Evolutionary conservation across 2,329 filamentous ascomycete species (phyloP).

Genomic region (Alternaria sp.): DNA sequence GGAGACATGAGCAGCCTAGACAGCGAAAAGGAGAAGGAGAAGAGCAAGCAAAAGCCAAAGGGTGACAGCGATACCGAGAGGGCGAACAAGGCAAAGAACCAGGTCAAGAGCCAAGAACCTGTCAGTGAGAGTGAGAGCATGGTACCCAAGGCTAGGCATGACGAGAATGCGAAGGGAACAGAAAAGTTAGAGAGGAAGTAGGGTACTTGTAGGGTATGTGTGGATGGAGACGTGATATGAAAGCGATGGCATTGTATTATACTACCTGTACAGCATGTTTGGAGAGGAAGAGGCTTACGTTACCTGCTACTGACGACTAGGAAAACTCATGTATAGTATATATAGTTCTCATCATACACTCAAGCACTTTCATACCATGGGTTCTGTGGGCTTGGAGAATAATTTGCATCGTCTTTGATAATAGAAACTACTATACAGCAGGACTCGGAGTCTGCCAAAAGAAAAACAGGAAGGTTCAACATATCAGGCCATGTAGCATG

Average conservation of each 20-base stretch:
- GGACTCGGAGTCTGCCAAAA: neutral
- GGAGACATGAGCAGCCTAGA: slow-evolving; percentile 16
- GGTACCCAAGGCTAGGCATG: slow-evolving; percentile 61
- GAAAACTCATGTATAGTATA: slow-evolving; percentile 2
- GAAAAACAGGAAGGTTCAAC: neutral
- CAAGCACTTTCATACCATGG: neutral
- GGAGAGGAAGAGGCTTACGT: neutral
- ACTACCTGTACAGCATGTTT: slow-evolving; percentile 10
- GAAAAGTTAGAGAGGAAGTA: slow-evolving; percentile 8
- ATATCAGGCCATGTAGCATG: slow-evolving; percentile 3
- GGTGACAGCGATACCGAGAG: neutral
- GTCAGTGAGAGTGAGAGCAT: slow-evolving; percentile 54
- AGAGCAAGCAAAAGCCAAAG: slow-evolving; percentile 17
- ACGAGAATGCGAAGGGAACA: slow-evolving; percentile 43
- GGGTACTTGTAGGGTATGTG: neutral
- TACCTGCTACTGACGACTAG: neutral
- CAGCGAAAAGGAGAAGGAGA: slow-evolving; percentile 16
- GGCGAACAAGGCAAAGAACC: slow-evolving; percentile 4
- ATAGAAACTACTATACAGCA: slow-evolving; percentile 7
- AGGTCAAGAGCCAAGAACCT: slow-evolving; percentile 14
- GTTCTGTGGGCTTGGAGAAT: neutral
- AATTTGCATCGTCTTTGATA: neutral
- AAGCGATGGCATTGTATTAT: slow-evolving; percentile 12
- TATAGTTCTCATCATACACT: neutral
- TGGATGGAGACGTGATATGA: neutral